Evolutionary conservation across 768 basidiomycete species (phyloP).

Genomic region (Lactifluus piperatus): DNA sequence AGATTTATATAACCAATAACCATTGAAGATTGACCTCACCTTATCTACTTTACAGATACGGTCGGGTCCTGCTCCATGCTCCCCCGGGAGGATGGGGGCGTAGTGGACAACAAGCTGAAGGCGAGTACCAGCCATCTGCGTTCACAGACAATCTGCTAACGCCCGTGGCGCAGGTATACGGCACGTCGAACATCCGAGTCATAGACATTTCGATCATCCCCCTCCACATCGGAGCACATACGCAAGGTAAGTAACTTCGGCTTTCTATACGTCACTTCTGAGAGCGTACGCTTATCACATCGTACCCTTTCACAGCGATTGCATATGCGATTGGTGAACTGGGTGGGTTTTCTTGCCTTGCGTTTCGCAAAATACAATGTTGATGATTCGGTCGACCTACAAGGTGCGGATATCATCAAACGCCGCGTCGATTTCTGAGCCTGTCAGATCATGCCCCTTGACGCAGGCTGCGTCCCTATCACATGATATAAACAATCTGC

Average conservation of each 20-base stretch:
- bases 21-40: too few species aligned
- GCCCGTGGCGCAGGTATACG: slow-evolving; percentile 21
- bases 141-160: neutral
- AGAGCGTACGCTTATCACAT: too few species aligned
- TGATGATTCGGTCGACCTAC: too few species aligned
- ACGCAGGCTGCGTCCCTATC: too few species aligned
- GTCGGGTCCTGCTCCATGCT: slow-evolving; percentile 17
- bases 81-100: slow-evolving; percentile 14
- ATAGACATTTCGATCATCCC: too few species aligned
- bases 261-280: neutral
- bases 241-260: slow-evolving; percentile 5
- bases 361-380: too few species aligned
- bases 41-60: slow-evolving; percentile 2
- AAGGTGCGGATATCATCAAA: too few species aligned
- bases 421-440: too few species aligned
- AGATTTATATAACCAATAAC: too few species aligned
- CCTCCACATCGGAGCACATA: slow-evolving; percentile 23
- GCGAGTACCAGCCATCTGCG: neutral
- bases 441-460: too few species aligned
- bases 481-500: too few species aligned
- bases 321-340: slow-evolving; percentile 18
- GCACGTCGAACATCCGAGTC: slow-evolving; percentile 25
- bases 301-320: slow-evolving; percentile 1
- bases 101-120: slow-evolving; percentile 18
- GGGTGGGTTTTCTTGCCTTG: neutral